phyloP scores from a whole-genome alignment of 1,284 basidiomycete species.

The Peniophora sp. region DNA sequence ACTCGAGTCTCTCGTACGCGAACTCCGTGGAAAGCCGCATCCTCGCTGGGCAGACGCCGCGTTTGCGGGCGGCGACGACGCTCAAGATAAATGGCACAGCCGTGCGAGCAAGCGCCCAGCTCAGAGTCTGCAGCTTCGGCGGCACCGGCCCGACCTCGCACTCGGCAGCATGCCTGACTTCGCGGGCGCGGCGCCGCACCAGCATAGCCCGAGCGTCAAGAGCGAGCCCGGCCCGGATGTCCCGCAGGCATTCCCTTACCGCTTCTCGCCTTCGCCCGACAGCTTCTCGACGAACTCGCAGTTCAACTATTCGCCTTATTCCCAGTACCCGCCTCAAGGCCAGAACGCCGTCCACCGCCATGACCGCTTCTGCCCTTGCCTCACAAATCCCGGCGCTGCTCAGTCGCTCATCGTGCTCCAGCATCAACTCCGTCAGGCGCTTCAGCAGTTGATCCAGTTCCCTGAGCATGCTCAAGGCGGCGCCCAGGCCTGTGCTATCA shows the following conservation, averaged over 20 bases:
- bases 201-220: slow-evolving; percentile 20
- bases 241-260: slow-evolving; percentile 18
- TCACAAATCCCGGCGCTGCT: slow-evolving; percentile 50
- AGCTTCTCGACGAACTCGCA: slow-evolving; percentile 10
- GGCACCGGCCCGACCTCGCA: slow-evolving; percentile 15
- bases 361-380: slow-evolving; percentile 50
- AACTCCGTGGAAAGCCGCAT: slow-evolving; percentile 75
- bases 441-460: slow-evolving; percentile 51
- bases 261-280: slow-evolving; percentile 19
- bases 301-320: slow-evolving; percentile 9
- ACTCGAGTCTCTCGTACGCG: slow-evolving; percentile 81
- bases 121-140: slow-evolving; percentile 17
- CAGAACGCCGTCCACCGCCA: slow-evolving; percentile 10
- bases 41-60: slow-evolving; percentile 73
- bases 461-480: slow-evolving; percentile 39
- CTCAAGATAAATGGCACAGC: slow-evolving; percentile 73
- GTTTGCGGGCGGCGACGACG: slow-evolving; percentile 70
- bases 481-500: slow-evolving; percentile 45
- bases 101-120: slow-evolving; percentile 52
- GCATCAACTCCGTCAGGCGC: slow-evolving; percentile 54
- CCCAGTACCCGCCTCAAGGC: slow-evolving; percentile 14
- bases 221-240: slow-evolving; percentile 21
- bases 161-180: slow-evolving; percentile 6
- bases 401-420: slow-evolving; percentile 52
- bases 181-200: neutral